Evolutionary conservation across 306 rosid genomes (phyloP), one percentile per base, ranked within the genome.

Genomic region (Pterocarpus santalinus): DNA sequence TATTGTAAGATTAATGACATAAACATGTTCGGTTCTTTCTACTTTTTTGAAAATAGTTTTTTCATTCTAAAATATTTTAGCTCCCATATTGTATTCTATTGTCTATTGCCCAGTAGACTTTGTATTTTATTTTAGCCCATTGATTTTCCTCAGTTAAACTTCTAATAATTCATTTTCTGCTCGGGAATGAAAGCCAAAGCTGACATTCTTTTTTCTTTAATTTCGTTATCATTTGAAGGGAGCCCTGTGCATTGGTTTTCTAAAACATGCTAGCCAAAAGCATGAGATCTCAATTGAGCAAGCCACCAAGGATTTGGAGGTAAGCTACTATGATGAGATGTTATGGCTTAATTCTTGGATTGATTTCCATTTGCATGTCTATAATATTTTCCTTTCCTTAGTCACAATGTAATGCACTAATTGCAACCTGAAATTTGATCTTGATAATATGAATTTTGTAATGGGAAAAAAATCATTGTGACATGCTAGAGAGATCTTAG

Each of bases 201-300:
- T 68, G 69, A 35, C 22, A 44, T 70, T 34, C 5, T 46, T 47
- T 47, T 60, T 34, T n/a, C 3, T 69, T 65, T 47, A 69, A 44
- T 76, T 77, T 35, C 38, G 35, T 71, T 65, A 16, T 14, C 52
- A 80, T 75, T 81, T 84, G 8, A 66, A 92, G 95, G 95, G 97
- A 77, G 47, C 88, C 65, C 82, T 92, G 4, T 92, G 97, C 88
- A 83, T 92, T 73, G 97, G 97, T 77, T 87, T 82, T 72, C 92
- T 92, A 74, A 92, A 90, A 86, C 97, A 94, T 69, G 17, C 84
- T 76, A 95, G 93, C 36, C 95, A 90, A 85, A 28, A 86, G 43
- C 83, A 79, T 49, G 89, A 84, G 81, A 88, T 78, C 64, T 30
- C 95, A 13, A 89, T 89, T 90, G 93, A 85, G 36, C 93, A 86